A percentile compares a stretch with the other conserved stretches of the same genome.
Conservation (phyloP, 441 rosid genomes). For the Pelargonium australe region DNA sequence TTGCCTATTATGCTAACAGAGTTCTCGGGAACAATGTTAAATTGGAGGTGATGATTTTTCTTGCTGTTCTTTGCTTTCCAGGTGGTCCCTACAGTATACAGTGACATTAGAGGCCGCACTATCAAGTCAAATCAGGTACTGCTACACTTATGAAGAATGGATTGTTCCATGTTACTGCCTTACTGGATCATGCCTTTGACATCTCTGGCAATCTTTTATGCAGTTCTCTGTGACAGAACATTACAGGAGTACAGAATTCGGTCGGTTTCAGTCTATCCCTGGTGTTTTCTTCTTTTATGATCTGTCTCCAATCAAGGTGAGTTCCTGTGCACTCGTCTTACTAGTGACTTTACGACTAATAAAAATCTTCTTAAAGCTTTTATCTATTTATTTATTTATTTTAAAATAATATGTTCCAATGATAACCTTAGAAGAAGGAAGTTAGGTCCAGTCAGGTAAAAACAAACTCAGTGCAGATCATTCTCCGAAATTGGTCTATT, state of each 20-base stretch:
- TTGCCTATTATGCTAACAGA: too few relatives aligned
- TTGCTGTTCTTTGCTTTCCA: not conserved
- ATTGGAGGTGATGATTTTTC: not conserved
- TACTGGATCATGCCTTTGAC: not conserved
- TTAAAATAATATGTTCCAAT: too few relatives aligned
- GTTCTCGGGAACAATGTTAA: too few relatives aligned
- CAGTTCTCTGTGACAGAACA: constrained; percentile 6
- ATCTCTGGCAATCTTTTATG: not conserved
- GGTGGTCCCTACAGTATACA: constrained; percentile 8
- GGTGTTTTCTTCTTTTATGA: constrained; percentile 6
- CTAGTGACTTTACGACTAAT: not conserved
- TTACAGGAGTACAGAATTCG: constrained; percentile 5
- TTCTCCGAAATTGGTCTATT: too few relatives aligned
- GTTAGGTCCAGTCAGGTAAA: too few relatives aligned
- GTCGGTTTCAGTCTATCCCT: constrained; percentile 1
- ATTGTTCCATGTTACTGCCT: not conserved
- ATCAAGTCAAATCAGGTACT: constrained; percentile 1
- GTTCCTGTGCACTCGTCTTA: not conserved
- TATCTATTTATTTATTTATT: not conserved
- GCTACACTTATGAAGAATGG: not conserved
- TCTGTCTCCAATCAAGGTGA: constrained; percentile 4
- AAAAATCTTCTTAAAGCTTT: not conserved
- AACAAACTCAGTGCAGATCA: too few relatives aligned
- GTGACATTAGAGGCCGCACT: constrained; percentile 2
- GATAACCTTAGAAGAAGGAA: too few relatives aligned